These are phyloP conservation scores for Candida glaebosa DNA, from an alignment of 805 yeast species.

Conservation along the genomic window DNA sequence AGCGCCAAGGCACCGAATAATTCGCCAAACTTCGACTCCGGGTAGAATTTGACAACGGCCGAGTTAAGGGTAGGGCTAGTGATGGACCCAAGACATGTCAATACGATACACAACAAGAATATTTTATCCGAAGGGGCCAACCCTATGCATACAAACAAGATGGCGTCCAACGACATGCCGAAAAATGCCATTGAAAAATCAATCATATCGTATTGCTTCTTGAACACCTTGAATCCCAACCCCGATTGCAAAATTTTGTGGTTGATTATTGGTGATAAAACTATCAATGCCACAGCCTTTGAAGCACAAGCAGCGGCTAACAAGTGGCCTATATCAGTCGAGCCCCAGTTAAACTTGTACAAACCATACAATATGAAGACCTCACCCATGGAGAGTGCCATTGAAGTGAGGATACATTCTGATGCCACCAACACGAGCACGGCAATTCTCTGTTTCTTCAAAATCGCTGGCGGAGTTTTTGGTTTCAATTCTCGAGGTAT, in stretches of 20 bases:
- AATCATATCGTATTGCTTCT: constrained; percentile 48
- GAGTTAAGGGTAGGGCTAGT: constrained; percentile 59
- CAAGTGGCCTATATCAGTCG: constrained; percentile 53
- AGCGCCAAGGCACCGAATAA: constrained; percentile 68
- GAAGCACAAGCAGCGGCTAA: constrained; percentile 50
- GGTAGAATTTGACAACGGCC: constrained; percentile 57
- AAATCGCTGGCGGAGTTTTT: constrained; percentile 13
- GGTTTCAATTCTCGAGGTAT: constrained; percentile 39
- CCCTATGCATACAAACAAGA: constrained; percentile 35
- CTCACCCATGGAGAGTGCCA: constrained; percentile 34
- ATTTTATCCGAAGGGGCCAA: constrained; percentile 22
- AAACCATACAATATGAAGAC: constrained; percentile 52
- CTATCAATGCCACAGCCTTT: constrained; percentile 46
- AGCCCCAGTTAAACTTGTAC: constrained; percentile 50
- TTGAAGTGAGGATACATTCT: constrained; percentile 38
- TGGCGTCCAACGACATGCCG: constrained; percentile 35
- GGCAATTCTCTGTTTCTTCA: constrained; percentile 22
- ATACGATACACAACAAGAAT: constrained; percentile 30
- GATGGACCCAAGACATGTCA: constrained; percentile 48
- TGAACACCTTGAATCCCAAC: constrained; percentile 28
- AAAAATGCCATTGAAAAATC: constrained; percentile 40
- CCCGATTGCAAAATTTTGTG: constrained; percentile 31
- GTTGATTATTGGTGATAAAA: constrained; percentile 48
- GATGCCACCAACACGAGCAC: constrained; percentile 47
- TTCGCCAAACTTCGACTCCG: constrained; percentile 61